A percentile compares a stretch with the other conserved stretches of the same genome.
phyloP scores from a whole-genome alignment of 176 grass and related monocot species.

The Carex pumila region DNA sequence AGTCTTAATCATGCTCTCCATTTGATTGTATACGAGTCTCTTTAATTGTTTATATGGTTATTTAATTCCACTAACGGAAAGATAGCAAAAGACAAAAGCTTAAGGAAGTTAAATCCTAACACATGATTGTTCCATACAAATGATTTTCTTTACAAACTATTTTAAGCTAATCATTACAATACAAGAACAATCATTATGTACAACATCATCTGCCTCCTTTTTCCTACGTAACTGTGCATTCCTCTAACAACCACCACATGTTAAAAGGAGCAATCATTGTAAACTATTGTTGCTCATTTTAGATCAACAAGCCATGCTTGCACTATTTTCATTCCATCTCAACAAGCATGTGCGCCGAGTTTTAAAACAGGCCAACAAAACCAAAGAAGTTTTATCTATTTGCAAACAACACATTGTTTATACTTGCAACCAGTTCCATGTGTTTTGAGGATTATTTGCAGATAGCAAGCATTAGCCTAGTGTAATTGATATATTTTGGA shows the following conservation, averaged over 20 bases:
- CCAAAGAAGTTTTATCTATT: neutral
- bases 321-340: neutral
- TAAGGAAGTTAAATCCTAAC: neutral
- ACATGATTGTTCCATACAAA: neutral
- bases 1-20: neutral
- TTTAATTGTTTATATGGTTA: neutral
- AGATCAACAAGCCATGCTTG: neutral
- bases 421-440: neutral
- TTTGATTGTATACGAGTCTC: neutral
- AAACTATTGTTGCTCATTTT: neutral
- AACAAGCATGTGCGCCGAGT: neutral
- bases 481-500: neutral
- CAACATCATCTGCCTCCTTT: neutral
- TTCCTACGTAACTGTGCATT: constrained; percentile 15
- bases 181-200: neutral
- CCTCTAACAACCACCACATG: neutral
- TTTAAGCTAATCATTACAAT: constrained; percentile 3
- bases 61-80: neutral
- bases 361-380: neutral
- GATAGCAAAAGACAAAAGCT: neutral
- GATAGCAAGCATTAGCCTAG: neutral
- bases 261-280: constrained; percentile 8
- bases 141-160: neutral
- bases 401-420: neutral
- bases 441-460: constrained; percentile 1